phyloP scores from a whole-genome alignment of 805 yeast genomes.

The Maudiozyma saulgeensis region DNA sequence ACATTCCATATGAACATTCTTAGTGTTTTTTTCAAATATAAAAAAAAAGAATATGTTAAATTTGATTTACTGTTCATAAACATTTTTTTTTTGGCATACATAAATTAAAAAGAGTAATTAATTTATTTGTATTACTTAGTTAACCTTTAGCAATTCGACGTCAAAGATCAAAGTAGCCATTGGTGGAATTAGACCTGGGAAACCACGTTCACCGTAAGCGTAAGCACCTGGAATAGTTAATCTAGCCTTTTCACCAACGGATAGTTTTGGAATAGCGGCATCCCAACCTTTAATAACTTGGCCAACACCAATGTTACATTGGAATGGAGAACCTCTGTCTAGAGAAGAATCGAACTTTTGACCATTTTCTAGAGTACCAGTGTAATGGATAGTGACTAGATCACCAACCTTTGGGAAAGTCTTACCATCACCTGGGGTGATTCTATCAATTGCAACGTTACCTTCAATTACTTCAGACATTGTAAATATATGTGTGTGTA shows the following conservation, averaged over 20 bases:
- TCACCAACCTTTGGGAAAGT: conserved; percentile 85
- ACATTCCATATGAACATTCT: no score
- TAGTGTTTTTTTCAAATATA: no score
- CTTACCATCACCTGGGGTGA: conserved; percentile 63
- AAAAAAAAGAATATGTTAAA: no score
- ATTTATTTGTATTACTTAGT: conserved; percentile 18
- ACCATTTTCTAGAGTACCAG: conserved; percentile 91
- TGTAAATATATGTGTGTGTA: conserved; percentile 1
- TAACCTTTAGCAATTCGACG: conserved; percentile 54
- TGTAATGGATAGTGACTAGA: conserved; percentile 86
- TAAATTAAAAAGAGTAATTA: no score
- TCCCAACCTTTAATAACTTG: conserved; percentile 98
- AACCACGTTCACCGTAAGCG: conserved; percentile 92
- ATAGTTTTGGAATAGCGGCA: conserved; percentile 82
- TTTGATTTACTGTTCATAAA: no score
- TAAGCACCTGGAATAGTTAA: conserved; percentile 86
- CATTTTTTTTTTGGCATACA: no score
- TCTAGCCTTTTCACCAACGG: conserved; percentile 87
- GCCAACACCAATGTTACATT: conserved; percentile 88
- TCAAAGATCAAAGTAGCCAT: conserved; percentile 86
- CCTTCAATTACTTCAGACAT: conserved; percentile 33
- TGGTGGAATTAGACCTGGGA: conserved; percentile 95
- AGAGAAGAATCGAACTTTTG: conserved; percentile 92
- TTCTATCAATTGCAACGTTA: conserved; percentile 31
- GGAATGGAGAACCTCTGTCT: conserved; percentile 93